A percentile compares a stretch with the other conserved stretches of the same genome.
These are phyloP conservation scores for Metschnikowia hibisci DNA, from an alignment of 805 yeast species.

Conservation along the genomic window DNA sequence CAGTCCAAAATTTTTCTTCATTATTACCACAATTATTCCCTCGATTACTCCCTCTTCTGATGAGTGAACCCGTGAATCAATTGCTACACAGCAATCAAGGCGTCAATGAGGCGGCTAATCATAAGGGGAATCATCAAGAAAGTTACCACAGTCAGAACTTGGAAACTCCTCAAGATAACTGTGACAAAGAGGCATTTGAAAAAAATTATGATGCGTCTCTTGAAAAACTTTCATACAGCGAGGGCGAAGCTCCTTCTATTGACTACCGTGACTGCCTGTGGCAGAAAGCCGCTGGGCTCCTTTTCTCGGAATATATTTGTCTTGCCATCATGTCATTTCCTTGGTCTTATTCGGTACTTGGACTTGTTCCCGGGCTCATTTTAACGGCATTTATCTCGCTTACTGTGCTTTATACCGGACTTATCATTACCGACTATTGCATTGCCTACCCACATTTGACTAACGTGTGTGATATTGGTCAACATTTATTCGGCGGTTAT, in stretches of 20 bases:
- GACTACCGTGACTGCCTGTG: slow-evolving; percentile 52
- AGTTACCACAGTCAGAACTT: too few species aligned
- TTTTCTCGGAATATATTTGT: slow-evolving; percentile 58
- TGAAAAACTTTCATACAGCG: slow-evolving; percentile 3
- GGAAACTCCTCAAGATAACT: too few species aligned
- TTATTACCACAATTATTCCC: too few species aligned
- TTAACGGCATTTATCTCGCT: slow-evolving; percentile 49
- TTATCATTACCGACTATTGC: slow-evolving; percentile 53
- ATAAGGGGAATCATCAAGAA: too few species aligned
- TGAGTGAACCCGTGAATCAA: too few species aligned
- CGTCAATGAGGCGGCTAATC: too few species aligned
- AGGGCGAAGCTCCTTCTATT: slow-evolving; percentile 24
- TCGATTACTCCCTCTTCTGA: too few species aligned
- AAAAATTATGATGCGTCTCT: slow-evolving; percentile 4
- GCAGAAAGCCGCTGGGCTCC: slow-evolving; percentile 57
- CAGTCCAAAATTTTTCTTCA: too few species aligned
- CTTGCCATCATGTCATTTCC: slow-evolving; percentile 65
- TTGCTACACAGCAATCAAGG: too few species aligned
- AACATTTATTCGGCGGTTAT: slow-evolving; percentile 49
- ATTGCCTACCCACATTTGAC: slow-evolving; percentile 48
- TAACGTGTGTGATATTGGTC: slow-evolving; percentile 58
- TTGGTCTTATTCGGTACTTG: slow-evolving; percentile 59
- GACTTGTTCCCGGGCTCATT: slow-evolving; percentile 55
- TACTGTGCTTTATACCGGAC: slow-evolving; percentile 53
- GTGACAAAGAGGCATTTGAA: not conserved